These are phyloP conservation scores for Trametes gibbosa DNA, from an alignment of 768 basidiomycete species.

Conservation along the genomic window DNA sequence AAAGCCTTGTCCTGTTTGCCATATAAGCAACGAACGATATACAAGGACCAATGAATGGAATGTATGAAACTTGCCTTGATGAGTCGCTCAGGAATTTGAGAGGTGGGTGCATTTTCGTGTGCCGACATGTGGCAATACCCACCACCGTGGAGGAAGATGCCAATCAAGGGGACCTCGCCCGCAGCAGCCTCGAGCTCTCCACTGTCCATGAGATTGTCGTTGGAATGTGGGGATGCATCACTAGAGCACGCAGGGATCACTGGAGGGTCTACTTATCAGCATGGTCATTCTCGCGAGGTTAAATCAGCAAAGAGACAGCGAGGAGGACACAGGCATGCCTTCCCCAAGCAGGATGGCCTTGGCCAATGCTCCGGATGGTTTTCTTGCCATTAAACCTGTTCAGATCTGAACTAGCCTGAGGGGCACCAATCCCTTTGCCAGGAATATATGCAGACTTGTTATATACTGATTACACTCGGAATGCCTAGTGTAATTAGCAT, in stretches of 20 bases:
- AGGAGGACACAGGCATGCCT: too few species aligned
- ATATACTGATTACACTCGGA: too few species aligned
- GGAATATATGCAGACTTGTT: too few species aligned
- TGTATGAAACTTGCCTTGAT: slow-evolving; percentile 34
- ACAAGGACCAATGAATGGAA: not conserved
- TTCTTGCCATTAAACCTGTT: too few species aligned
- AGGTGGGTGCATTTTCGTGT: slow-evolving; percentile 46
- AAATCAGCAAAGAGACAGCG: not conserved
- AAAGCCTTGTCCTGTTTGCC: slow-evolving; percentile 30
- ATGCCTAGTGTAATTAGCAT: too few species aligned
- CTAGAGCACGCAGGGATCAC: slow-evolving; percentile 4
- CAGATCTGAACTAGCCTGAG: too few species aligned
- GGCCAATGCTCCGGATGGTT: too few species aligned
- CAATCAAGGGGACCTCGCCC: slow-evolving; percentile 37
- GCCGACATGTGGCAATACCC: slow-evolving; percentile 60
- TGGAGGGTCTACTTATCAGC: not conserved
- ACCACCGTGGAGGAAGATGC: slow-evolving; percentile 53
- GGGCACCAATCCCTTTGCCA: too few species aligned
- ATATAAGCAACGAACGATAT: not conserved
- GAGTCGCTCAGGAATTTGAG: slow-evolving; percentile 46
- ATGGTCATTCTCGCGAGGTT: not conserved
- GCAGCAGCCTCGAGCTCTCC: slow-evolving; percentile 26
- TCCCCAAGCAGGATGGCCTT: too few species aligned
- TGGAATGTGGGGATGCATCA: not conserved
- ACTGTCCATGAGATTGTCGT: slow-evolving; percentile 13